Evolutionary conservation across 352 stramenopile species (phyloP), one percentile per base, ranked within the genome.

Genomic region (Pythium phragmiticola): DNA sequence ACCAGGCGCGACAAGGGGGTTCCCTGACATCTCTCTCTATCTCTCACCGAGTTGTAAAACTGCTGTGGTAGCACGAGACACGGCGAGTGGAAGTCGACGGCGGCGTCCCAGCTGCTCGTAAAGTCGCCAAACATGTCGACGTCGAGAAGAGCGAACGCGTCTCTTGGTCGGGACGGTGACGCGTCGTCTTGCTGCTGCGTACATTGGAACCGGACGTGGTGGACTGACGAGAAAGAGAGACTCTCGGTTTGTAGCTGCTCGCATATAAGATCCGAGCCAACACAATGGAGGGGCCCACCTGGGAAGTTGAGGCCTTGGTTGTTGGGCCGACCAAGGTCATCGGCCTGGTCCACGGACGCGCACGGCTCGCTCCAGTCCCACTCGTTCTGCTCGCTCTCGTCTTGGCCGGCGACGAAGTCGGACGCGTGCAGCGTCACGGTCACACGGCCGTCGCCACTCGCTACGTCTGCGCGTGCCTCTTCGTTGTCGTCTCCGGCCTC

Each of bases 11-110:
- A 30, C 26, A 30, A 30, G 26, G 26, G 26, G 4, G 26, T 30
- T 30, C 26, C 26, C 26, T 30, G 26, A 5, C 26, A 30, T 30
- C 26, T 30, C 26, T 30, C 26, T 30, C 26, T 30, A 30, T 30
- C 26, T 30, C 26, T 30, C 26, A 90, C 82, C 56, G 71, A 63
- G 45, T 87, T 77, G 46, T 84, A 90, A 57, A 89, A 89, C 51
- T 90, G 76, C 36, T 70, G 68, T 2, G 82, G 79, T 0, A 90
- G 76, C 19, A 73, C 66, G 17, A 90, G 72, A 39, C 82, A 90
- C 6, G 79, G 77, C 0, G 66, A 45, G 58, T 89, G 85, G 33
- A 87, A 82, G 50, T 90, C 81, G 26, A 90, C 56, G 4, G 70
- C 45, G 9, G 75, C 78, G 41, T 90, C 75, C 82, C 82, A 90